Base-by-base conservation (phyloP, 2,329 filamentous ascomycete species). In the Elsinoe perseae region DNA sequence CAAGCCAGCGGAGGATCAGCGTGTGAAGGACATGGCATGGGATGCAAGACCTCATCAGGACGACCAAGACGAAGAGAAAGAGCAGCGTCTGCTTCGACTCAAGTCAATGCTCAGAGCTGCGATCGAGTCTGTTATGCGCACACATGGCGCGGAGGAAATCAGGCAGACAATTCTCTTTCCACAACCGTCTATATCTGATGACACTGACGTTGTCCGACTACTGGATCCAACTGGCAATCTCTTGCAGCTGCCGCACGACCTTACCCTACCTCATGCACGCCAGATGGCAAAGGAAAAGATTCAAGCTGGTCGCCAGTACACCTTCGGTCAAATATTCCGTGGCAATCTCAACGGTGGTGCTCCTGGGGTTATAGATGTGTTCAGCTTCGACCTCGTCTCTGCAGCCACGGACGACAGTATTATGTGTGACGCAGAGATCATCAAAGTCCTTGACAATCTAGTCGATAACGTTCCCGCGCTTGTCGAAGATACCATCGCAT, bases 331-430 rank as follows among this genome's bases (percentile, higher is more conserved):
- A 30, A 90, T 97, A 1, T 97, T 89, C 67, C 82, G 93, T 38
- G 87, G 95, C 61, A 84, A 81, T 44, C 77, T 83, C 50, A 84
- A 84, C 56, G 90, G 89, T 6, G 87, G 89, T 1, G 87, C 95
- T 63, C 93, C 93, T 5, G 80, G 80, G 57, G 86, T 85, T 65
- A 86, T 89, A 67, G 86, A 88, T 8, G 93, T 97, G 67, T 91
- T 95, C 2, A 91, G 97, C 68, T 98, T 97, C 68, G 93, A 98
- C 70, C 90, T 98, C 58, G 80, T 95, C n/a, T 92, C 90, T 0
- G 80, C 82, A 43, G 59, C 59, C 10, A 85, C 91, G 63, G 85
- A 86, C 1, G 72, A 90, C 4, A 90, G 97, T 65, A 86, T 90
- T 1, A 71, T 96, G 56, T 95, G 95, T 65, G 93, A 98, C 70